These are phyloP conservation scores for Euryodendron excelsum DNA, from an alignment of 148 eudicot genomes.

Conservation along the genomic window DNA sequence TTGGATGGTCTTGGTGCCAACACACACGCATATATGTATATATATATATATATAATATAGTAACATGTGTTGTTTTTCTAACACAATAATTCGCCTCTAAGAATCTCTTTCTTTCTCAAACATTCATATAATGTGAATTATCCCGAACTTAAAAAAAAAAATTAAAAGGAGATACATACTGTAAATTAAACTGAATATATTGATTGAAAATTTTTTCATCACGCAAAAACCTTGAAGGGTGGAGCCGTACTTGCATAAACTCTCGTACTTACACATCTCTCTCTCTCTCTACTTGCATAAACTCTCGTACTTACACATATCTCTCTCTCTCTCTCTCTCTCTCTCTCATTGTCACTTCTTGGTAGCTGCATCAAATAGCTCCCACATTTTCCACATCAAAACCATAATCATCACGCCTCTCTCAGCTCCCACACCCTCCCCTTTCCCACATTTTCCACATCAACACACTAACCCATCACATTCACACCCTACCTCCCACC, in stretches of 20 bases:
- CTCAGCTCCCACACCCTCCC: not conserved
- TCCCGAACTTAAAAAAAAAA: not conserved
- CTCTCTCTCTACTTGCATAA: too few relatives aligned
- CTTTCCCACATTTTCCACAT: not conserved
- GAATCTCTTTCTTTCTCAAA: not conserved
- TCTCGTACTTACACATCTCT: too few relatives aligned
- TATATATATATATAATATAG: too few relatives aligned
- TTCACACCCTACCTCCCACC: too few relatives aligned
- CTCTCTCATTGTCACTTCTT: not conserved
- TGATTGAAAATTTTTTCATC: constrained; percentile 32
- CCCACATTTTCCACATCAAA: constrained; percentile 21
- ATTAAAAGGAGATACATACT: not conserved
- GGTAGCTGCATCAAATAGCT: not conserved
- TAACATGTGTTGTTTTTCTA: constrained; percentile 23
- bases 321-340: too few relatives aligned
- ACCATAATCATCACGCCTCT: constrained; percentile 24
- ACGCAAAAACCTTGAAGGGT: constrained; percentile 36
- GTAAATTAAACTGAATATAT: constrained; percentile 25
- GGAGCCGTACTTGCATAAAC: too few relatives aligned
- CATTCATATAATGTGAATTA: too few relatives aligned
- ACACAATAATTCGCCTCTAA: too few relatives aligned
- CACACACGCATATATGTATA: too few relatives aligned
- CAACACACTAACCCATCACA: not conserved
- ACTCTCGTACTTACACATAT: not conserved
- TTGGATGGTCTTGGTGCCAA: constrained; percentile 11